Conservation (phyloP, 305 asterid genomes). For the Fraxinus latifolia region DNA sequence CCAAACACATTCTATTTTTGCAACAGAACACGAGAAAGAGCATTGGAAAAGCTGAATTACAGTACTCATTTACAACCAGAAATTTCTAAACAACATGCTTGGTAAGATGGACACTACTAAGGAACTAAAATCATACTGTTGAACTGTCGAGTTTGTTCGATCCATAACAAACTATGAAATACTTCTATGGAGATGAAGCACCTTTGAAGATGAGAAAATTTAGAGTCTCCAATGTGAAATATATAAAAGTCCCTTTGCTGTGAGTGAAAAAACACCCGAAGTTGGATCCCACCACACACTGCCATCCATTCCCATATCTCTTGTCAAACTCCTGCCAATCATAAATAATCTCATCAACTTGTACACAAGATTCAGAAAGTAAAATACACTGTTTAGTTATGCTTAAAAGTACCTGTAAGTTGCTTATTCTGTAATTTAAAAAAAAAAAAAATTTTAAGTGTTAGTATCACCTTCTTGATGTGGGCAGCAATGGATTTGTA, state of each 20-base stretch:
- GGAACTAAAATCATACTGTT: not conserved
- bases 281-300: slow-evolving; percentile 90
- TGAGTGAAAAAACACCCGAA: slow-evolving; percentile 89
- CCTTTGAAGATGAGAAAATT: slow-evolving; percentile 89
- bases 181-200: slow-evolving; percentile 31
- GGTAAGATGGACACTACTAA: not conserved
- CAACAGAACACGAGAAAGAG: slow-evolving; percentile 19
- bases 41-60: slow-evolving; percentile 14
- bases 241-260: slow-evolving; percentile 74
- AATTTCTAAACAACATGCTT: not conserved
- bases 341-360: not conserved
- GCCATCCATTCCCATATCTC: slow-evolving; percentile 81
- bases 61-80: not conserved
- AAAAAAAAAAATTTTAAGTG: not conserved
- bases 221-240: slow-evolving; percentile 76
- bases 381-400: not conserved
- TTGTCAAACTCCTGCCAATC: slow-evolving; percentile 73
- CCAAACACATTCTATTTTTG: slow-evolving; percentile 18
- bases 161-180: not conserved
- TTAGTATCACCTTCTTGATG: slow-evolving; percentile 61
- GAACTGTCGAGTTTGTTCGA: not conserved
- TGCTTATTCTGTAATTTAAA: not conserved
- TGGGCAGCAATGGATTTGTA: slow-evolving; percentile 75
- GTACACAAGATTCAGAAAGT: not conserved
- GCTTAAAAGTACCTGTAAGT: not conserved